Percentiles rank a stretch among this genome's conserved stretches.
phyloP scores from a whole-genome alignment of 176 grass and related monocot species.

The Microstegium vimineum region DNA sequence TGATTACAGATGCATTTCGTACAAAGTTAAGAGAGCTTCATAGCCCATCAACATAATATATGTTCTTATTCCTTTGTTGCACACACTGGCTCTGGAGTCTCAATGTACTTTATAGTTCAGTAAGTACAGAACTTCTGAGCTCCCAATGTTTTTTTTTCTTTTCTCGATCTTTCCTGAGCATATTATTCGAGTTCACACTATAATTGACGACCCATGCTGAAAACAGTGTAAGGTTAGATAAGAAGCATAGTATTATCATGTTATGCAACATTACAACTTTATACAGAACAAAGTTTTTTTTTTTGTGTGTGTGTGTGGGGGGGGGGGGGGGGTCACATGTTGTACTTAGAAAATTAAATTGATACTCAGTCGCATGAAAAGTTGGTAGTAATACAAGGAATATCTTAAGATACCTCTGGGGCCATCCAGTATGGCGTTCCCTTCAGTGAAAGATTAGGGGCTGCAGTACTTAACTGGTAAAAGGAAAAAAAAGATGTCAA shows the following conservation, averaged over 20 bases:
- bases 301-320: too few relatives aligned
- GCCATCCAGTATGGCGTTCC: conserved; percentile 99
- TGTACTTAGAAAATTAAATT: not conserved
- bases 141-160: not conserved
- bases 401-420: conserved; percentile 62
- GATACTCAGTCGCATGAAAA: not conserved
- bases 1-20: not conserved
- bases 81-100: not conserved
- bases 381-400: not conserved
- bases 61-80: not conserved
- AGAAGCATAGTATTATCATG: not conserved
- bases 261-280: not conserved
- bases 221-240: not conserved
- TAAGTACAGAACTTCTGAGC: conserved; percentile 3
- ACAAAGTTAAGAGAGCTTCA: not conserved
- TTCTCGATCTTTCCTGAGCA: not conserved
- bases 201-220: not conserved
- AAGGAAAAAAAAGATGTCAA: conserved; percentile 35
- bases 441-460: conserved; percentile 77
- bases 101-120: conserved; percentile 17
- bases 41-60: not conserved
- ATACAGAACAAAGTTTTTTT: not conserved
- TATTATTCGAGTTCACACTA: not conserved
- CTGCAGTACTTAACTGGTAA: conserved; percentile 69
- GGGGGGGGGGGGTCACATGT: not conserved